phyloP scores from a whole-genome alignment of 1,284 basidiomycete species.

The Sphagnurus paluster region DNA sequence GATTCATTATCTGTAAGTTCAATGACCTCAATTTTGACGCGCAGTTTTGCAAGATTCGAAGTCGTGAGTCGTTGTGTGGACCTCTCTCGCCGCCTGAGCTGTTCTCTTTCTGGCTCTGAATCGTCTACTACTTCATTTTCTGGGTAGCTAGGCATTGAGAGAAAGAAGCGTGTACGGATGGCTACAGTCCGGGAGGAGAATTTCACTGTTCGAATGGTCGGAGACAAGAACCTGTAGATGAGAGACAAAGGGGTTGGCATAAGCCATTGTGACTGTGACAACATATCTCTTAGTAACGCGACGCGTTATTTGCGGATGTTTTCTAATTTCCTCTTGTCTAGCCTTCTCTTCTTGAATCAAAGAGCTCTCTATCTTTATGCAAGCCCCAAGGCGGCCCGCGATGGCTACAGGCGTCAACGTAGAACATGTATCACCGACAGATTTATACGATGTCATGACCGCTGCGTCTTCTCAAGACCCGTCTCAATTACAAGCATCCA shows the following conservation, averaged over 20 bases:
- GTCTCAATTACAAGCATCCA: constrained; percentile 53
- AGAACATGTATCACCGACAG: constrained; percentile 51
- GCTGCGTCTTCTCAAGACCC: constrained; percentile 74
- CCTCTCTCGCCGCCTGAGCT: constrained; percentile 32
- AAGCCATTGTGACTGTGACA: constrained; percentile 11
- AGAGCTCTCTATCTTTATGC: constrained; percentile 12
- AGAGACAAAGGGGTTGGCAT: constrained; percentile 10
- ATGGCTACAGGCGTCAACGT: constrained; percentile 32
- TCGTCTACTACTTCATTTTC: constrained; percentile 55
- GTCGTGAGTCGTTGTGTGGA: constrained; percentile 3
- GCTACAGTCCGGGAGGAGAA: background rate
- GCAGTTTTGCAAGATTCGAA: background rate
- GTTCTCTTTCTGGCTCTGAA: constrained; percentile 67
- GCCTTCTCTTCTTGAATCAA: background rate
- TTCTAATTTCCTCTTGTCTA: constrained; percentile 4
- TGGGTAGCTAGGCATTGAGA: constrained; percentile 5
- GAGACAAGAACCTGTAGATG: background rate
- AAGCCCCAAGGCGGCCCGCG: constrained; percentile 16
- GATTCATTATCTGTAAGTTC: constrained; percentile 24
- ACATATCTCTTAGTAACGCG: constrained; percentile 25
- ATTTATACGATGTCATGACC: constrained; percentile 63
- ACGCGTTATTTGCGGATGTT: constrained; percentile 35
- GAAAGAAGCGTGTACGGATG: background rate
- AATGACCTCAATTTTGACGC: constrained; percentile 17
- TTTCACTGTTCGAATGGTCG: background rate